phyloP scores from a whole-genome alignment of 129 eudicot genomes.

The Flaveria brownii region DNA sequence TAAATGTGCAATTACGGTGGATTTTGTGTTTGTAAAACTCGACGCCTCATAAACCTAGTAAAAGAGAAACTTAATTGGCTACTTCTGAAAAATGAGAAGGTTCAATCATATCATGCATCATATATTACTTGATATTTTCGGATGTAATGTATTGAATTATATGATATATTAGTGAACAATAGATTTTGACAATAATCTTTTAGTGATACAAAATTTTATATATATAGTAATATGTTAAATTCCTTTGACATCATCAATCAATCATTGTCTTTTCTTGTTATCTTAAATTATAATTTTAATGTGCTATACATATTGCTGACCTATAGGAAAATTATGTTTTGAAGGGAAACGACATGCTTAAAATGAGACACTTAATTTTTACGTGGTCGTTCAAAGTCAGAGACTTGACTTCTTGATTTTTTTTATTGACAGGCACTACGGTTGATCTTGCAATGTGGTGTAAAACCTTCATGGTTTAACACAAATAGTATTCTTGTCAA shows the following conservation, averaged over 20 bases:
- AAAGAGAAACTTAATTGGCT: not conserved
- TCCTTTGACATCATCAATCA: not conserved
- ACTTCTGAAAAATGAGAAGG: not conserved
- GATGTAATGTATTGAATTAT: not conserved
- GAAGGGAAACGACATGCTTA: conserved; percentile 1
- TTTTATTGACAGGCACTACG: conserved; percentile 68
- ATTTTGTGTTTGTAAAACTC: not conserved
- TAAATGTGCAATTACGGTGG: too few species aligned
- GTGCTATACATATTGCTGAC: not conserved
- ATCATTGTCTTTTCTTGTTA: not conserved
- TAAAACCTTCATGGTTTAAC: conserved; percentile 85
- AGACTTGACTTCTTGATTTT: not conserved
- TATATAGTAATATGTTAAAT: not conserved
- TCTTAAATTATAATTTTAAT: not conserved
- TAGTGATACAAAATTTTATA: not conserved
- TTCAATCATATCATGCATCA: not conserved
- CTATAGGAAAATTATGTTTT: not conserved
- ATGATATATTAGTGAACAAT: not conserved
- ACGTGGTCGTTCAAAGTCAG: conserved; percentile 4
- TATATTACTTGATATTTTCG: not conserved
- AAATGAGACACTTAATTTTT: conserved; percentile 1
- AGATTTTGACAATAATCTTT: not conserved
- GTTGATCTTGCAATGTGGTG: conserved; percentile 88
- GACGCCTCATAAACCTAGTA: not conserved
- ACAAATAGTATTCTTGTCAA: conserved; percentile 38